Percentiles rank a stretch among this genome's conserved stretches.
These are phyloP conservation scores for Phytophthora nicotianae DNA, from an alignment of 352 stramenopile genomes.

Conservation along the genomic window DNA sequence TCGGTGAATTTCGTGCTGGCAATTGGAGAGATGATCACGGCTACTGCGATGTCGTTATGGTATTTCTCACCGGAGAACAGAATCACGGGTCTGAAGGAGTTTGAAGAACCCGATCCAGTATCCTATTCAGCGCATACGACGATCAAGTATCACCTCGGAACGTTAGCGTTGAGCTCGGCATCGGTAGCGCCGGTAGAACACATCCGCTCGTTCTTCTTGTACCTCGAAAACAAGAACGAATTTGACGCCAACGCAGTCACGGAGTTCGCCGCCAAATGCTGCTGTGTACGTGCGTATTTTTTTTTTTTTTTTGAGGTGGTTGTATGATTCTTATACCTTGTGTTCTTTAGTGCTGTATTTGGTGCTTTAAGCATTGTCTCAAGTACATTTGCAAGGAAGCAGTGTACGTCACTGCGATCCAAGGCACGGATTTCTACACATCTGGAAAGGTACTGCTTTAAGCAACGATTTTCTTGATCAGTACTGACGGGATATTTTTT, in stretches of 20 bases:
- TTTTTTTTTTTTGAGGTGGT: background rate
- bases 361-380: conserved; percentile 84
- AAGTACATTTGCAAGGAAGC: conserved; percentile 88
- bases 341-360: conserved; percentile 72
- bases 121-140: conserved; percentile 68
- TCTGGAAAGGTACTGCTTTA: conserved; percentile 62
- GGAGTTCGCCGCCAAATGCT: conserved; percentile 58
- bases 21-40: conserved; percentile 78
- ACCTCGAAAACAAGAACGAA: conserved; percentile 86
- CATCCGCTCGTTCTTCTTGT: conserved; percentile 78
- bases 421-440: conserved; percentile 78
- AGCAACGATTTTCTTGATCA: background rate
- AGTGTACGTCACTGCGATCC: conserved; percentile 80
- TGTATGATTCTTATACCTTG: conserved; percentile 3
- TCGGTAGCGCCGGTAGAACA: conserved; percentile 66
- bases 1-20: conserved; percentile 67
- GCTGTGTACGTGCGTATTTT: conserved; percentile 59
- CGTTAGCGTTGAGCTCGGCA: conserved; percentile 66
- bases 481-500: conserved; percentile 4
- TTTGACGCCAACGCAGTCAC: conserved; percentile 69
- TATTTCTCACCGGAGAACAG: conserved; percentile 77
- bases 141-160: conserved; percentile 75
- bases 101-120: conserved; percentile 60
- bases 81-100: conserved; percentile 60
- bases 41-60: conserved; percentile 74